Evolutionary conservation across 2,329 filamentous ascomycete species (phyloP).

Genomic region (Chalaropsis thielavioides): DNA sequence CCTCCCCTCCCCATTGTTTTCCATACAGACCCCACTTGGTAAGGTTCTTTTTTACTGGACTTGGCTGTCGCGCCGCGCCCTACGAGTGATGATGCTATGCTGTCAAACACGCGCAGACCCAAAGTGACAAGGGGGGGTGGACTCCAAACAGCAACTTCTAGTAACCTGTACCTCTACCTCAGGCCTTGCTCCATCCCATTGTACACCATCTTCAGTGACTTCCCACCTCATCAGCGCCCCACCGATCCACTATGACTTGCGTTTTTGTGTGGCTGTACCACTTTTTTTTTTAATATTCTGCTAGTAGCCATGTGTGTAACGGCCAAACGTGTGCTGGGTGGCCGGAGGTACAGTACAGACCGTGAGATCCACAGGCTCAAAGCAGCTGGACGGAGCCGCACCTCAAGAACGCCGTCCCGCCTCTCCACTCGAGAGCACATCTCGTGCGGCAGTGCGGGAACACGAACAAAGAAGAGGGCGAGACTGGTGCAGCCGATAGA

Average conservation of each 20-base stretch:
- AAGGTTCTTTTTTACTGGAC: too few species aligned
- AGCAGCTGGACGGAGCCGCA: neutral
- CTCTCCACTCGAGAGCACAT: neutral
- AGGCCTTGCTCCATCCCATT: neutral
- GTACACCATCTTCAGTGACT: neutral
- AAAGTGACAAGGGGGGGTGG: neutral
- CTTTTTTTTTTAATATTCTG: neutral
- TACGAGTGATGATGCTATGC: neutral
- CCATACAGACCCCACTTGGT: neutral
- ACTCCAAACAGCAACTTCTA: neutral
- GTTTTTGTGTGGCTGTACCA: neutral
- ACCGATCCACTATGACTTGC: neutral
- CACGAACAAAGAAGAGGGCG: too few species aligned
- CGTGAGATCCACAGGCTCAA: neutral
- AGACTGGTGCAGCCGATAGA: too few species aligned
- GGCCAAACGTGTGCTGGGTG: neutral
- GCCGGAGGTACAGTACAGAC: neutral
- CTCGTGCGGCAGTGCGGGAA: neutral
- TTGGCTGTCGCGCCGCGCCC: neutral
- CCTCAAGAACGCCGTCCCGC: neutral
- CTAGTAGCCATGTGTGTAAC: neutral
- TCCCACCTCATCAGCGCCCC: neutral
- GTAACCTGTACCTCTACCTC: neutral
- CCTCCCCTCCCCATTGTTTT: too few species aligned
- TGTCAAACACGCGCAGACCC: constrained; percentile 1